These are phyloP conservation scores for Saururus chinensis DNA, from an alignment of 164 flowering plant genomes.

Conservation along the genomic window DNA sequence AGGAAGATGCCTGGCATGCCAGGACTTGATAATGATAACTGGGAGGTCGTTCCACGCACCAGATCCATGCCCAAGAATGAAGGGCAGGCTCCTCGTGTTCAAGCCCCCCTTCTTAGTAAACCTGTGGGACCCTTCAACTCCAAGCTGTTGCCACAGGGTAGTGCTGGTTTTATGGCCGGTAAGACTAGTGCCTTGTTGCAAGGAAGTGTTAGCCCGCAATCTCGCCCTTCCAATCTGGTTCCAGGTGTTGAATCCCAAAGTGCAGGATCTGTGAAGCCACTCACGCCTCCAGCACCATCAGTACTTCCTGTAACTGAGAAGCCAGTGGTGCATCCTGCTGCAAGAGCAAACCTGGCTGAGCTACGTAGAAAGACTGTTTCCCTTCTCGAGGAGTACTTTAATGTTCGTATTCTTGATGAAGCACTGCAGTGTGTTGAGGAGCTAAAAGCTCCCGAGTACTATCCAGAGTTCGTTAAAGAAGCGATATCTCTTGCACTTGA, in stretches of 20 bases:
- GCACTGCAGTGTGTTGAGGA: conserved; percentile 84
- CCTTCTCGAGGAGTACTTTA: conserved; percentile 78
- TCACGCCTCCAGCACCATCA: conserved; percentile 11
- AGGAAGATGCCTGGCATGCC: conserved; percentile 95
- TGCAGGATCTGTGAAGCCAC: conserved; percentile 22
- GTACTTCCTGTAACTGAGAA: conserved; percentile 26
- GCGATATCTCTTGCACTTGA: conserved; percentile 63
- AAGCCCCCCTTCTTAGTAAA: conserved; percentile 36
- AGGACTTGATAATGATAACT: conserved; percentile 66
- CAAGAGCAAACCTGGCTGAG: conserved; percentile 27
- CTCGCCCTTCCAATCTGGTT: conserved; percentile 20
- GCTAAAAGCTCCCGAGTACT: conserved; percentile 58
- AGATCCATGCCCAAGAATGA: conserved; percentile 56
- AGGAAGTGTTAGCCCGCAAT: conserved; percentile 34
- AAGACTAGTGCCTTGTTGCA: conserved; percentile 66
- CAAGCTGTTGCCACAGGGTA: conserved; percentile 70
- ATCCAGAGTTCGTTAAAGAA: conserved; percentile 73
- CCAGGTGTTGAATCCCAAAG: conserved; percentile 24
- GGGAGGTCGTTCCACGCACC: conserved; percentile 72
- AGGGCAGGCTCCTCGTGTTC: conserved; percentile 30
- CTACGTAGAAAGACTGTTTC: conserved; percentile 53
- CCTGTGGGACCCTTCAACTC: conserved; percentile 36
- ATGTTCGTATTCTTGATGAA: conserved; percentile 52
- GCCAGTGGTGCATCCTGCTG: conserved; percentile 11
- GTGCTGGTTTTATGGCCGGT: conserved; percentile 47